phyloP scores from a whole-genome alignment of 257 asterid species.

The Lycium barbarum region DNA sequence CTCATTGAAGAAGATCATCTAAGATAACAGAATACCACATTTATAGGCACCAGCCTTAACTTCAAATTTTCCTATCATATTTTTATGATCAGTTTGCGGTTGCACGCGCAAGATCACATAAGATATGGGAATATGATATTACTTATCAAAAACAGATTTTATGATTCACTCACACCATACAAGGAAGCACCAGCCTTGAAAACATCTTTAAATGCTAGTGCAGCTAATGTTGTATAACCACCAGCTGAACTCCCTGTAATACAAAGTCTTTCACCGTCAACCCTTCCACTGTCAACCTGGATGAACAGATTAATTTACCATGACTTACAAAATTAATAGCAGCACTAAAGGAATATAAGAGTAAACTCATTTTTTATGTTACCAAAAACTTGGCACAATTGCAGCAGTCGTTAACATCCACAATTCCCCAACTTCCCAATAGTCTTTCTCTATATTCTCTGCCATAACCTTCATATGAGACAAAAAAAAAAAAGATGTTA shows the following conservation, averaged over 20 bases:
- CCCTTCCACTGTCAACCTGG: conserved; percentile 86
- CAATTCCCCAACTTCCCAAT: conserved; percentile 84
- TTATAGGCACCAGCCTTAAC: not conserved
- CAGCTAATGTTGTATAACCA: conserved; percentile 95
- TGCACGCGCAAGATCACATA: not conserved
- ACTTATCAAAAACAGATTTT: not conserved
- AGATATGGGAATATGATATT: conserved; percentile 1
- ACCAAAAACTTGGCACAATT: conserved; percentile 94
- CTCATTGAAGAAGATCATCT: not conserved
- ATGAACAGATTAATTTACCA: conserved; percentile 37
- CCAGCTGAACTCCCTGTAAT: conserved; percentile 99
- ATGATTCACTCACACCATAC: conserved; percentile 82
- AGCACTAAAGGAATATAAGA: conserved; percentile 27
- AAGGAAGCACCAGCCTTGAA: conserved; percentile 95
- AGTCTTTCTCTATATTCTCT: conserved; percentile 91
- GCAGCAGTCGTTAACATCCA: conserved; percentile 97
- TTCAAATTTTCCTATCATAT: not conserved
- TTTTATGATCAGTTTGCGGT: conserved; percentile 5
- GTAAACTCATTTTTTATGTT: conserved; percentile 20
- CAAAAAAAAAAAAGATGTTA: not conserved
- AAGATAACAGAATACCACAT: conserved; percentile 11
- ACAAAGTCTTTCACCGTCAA: conserved; percentile 82
- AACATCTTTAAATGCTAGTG: conserved; percentile 83
- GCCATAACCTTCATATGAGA: conserved; percentile 78
- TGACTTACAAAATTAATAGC: not conserved